A percentile compares a stretch with the other conserved stretches of the same genome.
Evolutionary conservation across 2,329 filamentous ascomycete genomes (phyloP).

Genomic region (Talaromyces sp.): DNA sequence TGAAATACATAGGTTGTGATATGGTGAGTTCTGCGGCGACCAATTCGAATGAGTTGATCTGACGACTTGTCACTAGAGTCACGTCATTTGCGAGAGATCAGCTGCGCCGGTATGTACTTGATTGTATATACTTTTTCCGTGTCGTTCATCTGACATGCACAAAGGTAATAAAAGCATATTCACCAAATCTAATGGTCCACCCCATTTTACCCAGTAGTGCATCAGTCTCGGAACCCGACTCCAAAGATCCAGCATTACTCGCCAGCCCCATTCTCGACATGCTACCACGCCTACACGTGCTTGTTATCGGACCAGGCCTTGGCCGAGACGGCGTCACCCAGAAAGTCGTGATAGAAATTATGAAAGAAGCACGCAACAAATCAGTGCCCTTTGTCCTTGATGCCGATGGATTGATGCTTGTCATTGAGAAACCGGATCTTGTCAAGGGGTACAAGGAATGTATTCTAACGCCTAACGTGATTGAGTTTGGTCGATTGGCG

Average conservation of each 20-base stretch:
- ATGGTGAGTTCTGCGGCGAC: conserved; percentile 57
- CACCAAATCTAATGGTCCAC: conserved; percentile 97
- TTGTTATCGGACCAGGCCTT: conserved; percentile 88
- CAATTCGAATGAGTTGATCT: not conserved
- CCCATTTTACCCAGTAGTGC: conserved; percentile 81
- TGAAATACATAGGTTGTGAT: conserved; percentile 52
- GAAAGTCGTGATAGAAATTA: conserved; percentile 71
- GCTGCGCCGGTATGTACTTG: conserved; percentile 55
- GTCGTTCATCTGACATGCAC: conserved; percentile 3
- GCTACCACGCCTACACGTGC: conserved; percentile 79
- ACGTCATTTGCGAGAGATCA: conserved; percentile 90
- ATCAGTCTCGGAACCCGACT: conserved; percentile 44
- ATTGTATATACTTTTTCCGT: not conserved
- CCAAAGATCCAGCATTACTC: conserved; percentile 53
- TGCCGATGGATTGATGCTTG: conserved; percentile 78
- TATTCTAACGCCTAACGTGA: conserved; percentile 89
- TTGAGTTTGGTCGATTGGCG: conserved; percentile 81
- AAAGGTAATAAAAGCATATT: conserved; percentile 96
- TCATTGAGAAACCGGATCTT: conserved; percentile 68
- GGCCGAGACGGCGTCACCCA: conserved; percentile 89
- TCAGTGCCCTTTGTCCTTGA: conserved; percentile 80
- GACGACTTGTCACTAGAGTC: conserved; percentile 44
- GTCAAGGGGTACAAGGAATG: conserved; percentile 76
- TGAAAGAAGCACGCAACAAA: conserved; percentile 67
- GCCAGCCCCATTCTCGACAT: conserved; percentile 68